These are phyloP conservation scores for Chaetomium sp. DNA, from an alignment of 2,329 filamentous ascomycete species.

Conservation along the genomic window DNA sequence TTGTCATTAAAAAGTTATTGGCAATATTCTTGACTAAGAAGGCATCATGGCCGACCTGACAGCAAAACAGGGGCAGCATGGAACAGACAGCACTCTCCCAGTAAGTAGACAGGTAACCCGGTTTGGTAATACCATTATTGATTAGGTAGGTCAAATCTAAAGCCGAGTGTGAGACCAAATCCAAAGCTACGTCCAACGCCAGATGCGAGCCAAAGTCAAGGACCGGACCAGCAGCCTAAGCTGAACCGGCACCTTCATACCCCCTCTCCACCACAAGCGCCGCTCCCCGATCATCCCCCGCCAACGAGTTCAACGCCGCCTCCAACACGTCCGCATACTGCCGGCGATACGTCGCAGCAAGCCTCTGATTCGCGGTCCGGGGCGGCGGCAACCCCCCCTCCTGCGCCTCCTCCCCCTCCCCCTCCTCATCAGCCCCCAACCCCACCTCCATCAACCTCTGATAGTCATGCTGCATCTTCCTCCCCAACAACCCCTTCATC, in stretches of 20 bases:
- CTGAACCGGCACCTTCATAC: no score
- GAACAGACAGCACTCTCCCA: not conserved
- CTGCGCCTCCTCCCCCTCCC: conserved; percentile 44
- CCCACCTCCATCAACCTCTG: conserved; percentile 52
- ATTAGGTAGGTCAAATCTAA: no score
- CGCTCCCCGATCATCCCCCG: not conserved
- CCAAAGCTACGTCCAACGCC: no score
- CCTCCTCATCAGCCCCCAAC: conserved; percentile 42
- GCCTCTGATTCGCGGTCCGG: conserved; percentile 48
- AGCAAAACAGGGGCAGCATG: not conserved
- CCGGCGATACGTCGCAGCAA: conserved; percentile 53
- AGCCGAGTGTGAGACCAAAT: no score
- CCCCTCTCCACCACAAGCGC: not conserved
- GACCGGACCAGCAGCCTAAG: no score
- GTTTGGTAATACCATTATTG: not conserved
- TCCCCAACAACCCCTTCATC: conserved; percentile 42
- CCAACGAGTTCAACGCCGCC: conserved; percentile 38
- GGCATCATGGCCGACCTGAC: not conserved
- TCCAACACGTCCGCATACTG: conserved; percentile 53
- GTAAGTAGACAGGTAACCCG: not conserved
- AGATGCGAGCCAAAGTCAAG: no score
- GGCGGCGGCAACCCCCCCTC: conserved; percentile 33
- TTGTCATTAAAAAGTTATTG: conserved; percentile 20
- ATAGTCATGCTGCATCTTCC: conserved; percentile 44
- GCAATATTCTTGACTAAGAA: not conserved